Base-by-base conservation (phyloP, 495 filamentous ascomycete genomes). In the Aspergillus asperescens region DNA sequence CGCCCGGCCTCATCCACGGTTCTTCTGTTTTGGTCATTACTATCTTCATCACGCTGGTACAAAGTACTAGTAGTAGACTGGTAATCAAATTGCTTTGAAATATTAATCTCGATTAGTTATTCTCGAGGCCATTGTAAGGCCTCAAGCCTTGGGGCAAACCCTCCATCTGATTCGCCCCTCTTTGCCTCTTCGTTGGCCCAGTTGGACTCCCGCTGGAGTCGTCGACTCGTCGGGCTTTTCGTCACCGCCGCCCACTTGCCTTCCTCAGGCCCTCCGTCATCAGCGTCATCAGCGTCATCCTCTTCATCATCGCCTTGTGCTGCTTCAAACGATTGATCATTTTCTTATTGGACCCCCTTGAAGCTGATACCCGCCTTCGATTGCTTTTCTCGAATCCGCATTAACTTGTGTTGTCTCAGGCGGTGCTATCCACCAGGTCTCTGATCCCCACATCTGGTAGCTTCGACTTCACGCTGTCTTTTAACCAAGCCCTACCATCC, bases 391-490 rank as follows among this genome's bases (percentile, higher is more conserved):
- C 20, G 44, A 35, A 23, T 35, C 29, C 31, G 19, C 44, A 20
- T 42, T 18, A 25, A 20, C 10, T 24, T 34, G 44, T 29, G 18
- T 25, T 35, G 44, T 35, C 44, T 34, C 44, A 35, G 44, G 29
- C 8, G 43, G 28, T 34, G 13, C 7, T 16, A 31, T 46, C 43
- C 43, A 46, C 43, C 24, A 20, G 10, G 18, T 31, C 27, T 16
- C 43, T n/a, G 39, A 47, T 47, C 44, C 19, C 44, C 44, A 39
- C 34, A 40, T 39, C 24, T 40, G 25, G 25, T 41, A 25, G 35
- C 46, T 35, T 23, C 34, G 32, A 39, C 46, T 39, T 49, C 32
- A 15, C 15, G 20, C 45, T 48, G 20, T 20, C 37, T 37, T 40
- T 41, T 28, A 2, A 22, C 35, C 34, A 35, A 31, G 29, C 27